Evolutionary conservation across 2,329 filamentous ascomycete genomes (phyloP).

Genomic region (Aspergillus sp.): DNA sequence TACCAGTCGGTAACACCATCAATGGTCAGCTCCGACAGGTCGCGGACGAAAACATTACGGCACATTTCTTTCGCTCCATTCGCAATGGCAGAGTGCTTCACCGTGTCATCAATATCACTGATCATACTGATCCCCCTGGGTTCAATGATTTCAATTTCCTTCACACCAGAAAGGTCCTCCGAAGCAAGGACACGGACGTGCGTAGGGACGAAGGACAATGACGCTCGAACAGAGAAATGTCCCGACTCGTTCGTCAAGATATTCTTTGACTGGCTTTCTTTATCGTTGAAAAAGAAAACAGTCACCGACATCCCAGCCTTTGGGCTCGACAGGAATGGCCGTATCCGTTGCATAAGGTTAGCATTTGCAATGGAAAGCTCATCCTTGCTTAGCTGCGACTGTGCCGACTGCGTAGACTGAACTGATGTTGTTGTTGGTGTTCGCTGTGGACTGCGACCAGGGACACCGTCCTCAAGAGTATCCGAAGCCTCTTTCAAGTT

Average conservation of each 20-base stretch:
- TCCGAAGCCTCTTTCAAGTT: slow-evolving; percentile 65
- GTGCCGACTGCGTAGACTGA: slow-evolving; percentile 13
- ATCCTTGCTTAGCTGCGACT: slow-evolving; percentile 61
- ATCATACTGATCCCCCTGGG: slow-evolving; percentile 84
- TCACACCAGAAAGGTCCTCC: slow-evolving; percentile 77
- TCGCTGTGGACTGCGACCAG: slow-evolving; percentile 34
- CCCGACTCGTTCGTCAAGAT: slow-evolving; percentile 84
- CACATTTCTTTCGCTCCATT: slow-evolving; percentile 91
- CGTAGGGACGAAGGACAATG: slow-evolving; percentile 86
- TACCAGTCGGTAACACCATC: slow-evolving; percentile 93
- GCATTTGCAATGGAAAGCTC: slow-evolving; percentile 79
- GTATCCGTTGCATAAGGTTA: slow-evolving; percentile 82
- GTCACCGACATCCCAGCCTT: slow-evolving; percentile 76
- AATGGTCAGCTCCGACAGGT: slow-evolving; percentile 76
- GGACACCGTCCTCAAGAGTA: slow-evolving; percentile 22
- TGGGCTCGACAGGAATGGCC: slow-evolving; percentile 86
- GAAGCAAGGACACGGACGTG: slow-evolving; percentile 84
- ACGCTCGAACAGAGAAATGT: slow-evolving; percentile 78
- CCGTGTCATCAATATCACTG: slow-evolving; percentile 95
- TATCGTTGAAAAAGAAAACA: slow-evolving; percentile 91
- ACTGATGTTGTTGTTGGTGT: slow-evolving; percentile 50
- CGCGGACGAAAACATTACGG: slow-evolving; percentile 89
- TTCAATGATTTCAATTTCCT: slow-evolving; percentile 75
- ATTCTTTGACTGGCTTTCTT: slow-evolving; percentile 77
- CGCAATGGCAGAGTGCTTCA: slow-evolving; percentile 91